Evolutionary conservation across 2,329 filamentous ascomycete species (phyloP), one percentile per base, ranked within the genome.

Genomic region (Apiospora malaysiana): DNA sequence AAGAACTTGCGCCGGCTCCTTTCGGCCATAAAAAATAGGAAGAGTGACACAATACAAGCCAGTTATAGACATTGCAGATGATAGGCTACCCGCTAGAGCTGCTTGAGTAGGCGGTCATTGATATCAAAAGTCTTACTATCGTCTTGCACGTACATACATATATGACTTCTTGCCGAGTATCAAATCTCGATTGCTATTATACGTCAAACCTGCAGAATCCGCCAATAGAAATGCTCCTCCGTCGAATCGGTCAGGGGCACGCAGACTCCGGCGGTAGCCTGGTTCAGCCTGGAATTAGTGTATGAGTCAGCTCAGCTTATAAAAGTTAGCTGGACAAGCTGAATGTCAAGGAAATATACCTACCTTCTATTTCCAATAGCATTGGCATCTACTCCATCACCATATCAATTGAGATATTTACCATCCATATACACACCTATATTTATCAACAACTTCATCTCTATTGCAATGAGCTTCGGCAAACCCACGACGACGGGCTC

Each of bases 291-390:
- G 10, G 51, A 14, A 59, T 7, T 16, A 27, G 23, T 2, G 23
- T 23, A 18, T 63, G 56, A 40, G 56, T 40, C 27, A 63, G 56
- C 21, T 63, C 32, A n/a, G 56, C 56, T 40, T 63, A 63, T 40
- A 63, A 40, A 63, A 23, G 18, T 14, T 9, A 40, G 8, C 32
- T 14, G 18, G 18, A 37, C 18, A 40, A 63, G 32, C 56, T 23
- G 56, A 40, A 40, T 4, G 27, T 2, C 32, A 63, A n/a, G 32
- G 18, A 12, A 45, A 4, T 14, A 45, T 14, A 16, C 18, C 12
- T 14, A 16, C 8, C 10, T 37, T 12, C 2, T 40, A 3, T 63
- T 63, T 63, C 9, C 56, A 9, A 9, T n/a, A 59, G 8, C 27
- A 37, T 37, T 59, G 51, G 27, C 8, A 59, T 37, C 16, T 37